Percentiles rank a stretch among this genome's conserved stretches.
Evolutionary conservation across 257 asterid genomes (phyloP).

Genomic region (Solanum neorickii): DNA sequence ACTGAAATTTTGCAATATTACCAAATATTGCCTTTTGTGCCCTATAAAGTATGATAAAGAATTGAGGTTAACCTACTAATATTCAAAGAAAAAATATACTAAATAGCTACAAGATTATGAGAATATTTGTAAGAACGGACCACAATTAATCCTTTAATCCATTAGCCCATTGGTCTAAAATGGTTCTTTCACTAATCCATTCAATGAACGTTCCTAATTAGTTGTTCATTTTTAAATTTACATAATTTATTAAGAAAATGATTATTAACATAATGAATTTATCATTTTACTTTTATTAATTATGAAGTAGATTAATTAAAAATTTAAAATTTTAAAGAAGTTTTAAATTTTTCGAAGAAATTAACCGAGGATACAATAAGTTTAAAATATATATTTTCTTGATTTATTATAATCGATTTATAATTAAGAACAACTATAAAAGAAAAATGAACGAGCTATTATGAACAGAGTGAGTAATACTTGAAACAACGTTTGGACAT

Average conservation of each 20-base stretch:
- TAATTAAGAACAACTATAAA: too few species aligned
- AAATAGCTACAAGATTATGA: not conserved
- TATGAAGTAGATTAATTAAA: too few species aligned
- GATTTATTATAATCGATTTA: accelerated
- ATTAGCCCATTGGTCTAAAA: not conserved
- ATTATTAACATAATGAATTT: too few species aligned
- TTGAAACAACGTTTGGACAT: not conserved
- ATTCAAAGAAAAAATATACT: constrained; percentile 13
- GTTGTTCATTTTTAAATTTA: too few species aligned
- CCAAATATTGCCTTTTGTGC: not conserved
- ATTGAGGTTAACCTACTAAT: not conserved
- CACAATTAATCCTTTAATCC: not conserved
- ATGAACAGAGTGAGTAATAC: not conserved
- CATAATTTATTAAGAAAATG: too few species aligned
- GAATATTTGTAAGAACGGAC: not conserved
- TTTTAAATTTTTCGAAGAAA: too few species aligned
- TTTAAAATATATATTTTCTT: too few species aligned
- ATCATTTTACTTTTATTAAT: too few species aligned
- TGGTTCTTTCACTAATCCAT: constrained; percentile 3
- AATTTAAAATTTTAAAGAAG: too few species aligned
- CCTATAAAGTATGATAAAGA: not conserved
- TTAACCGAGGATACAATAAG: too few species aligned
- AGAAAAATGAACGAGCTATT: accelerated
- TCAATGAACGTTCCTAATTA: not conserved
- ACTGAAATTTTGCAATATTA: not conserved